Evolutionary conservation across 805 yeast species (phyloP).

Genomic region (Pichia cabralensis): DNA sequence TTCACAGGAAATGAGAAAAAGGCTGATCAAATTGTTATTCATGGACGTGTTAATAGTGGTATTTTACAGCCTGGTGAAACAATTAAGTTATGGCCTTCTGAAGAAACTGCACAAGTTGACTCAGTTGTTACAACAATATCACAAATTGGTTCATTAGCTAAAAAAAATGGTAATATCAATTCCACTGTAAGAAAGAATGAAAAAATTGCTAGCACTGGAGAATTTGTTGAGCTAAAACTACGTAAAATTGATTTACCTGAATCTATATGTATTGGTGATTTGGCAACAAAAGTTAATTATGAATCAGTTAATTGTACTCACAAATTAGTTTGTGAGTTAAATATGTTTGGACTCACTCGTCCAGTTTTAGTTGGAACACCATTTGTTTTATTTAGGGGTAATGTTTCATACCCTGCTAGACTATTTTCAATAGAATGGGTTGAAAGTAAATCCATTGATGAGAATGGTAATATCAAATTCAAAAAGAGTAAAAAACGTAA

Average conservation of each 20-base stretch:
- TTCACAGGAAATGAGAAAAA: no score
- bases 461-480: constrained; percentile 8
- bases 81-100: constrained; percentile 45
- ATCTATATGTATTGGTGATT: constrained; percentile 55
- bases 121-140: constrained; percentile 19
- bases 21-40: constrained; percentile 39
- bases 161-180: constrained; percentile 12
- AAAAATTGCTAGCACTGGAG: constrained; percentile 42
- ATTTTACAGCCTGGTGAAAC: constrained; percentile 62
- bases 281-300: constrained; percentile 31
- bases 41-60: constrained; percentile 65
- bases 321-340: constrained; percentile 44
- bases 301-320: constrained; percentile 32
- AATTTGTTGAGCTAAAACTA: constrained; percentile 39
- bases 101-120: constrained; percentile 34
- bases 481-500: constrained; percentile 39
- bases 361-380: constrained; percentile 79
- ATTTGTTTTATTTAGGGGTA: constrained; percentile 67
- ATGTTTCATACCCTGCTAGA: constrained; percentile 61
- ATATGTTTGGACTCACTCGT: constrained; percentile 54
- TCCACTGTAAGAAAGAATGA: constrained; percentile 6
- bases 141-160: constrained; percentile 10
- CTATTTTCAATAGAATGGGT: constrained; percentile 34
- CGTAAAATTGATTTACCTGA: constrained; percentile 27
- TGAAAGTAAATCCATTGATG: constrained; percentile 21